Percentiles rank a stretch among this genome's conserved stretches.
Evolutionary conservation across 345 rosid genomes (phyloP).

Genomic region (Chamaenerion angustifolium): DNA sequence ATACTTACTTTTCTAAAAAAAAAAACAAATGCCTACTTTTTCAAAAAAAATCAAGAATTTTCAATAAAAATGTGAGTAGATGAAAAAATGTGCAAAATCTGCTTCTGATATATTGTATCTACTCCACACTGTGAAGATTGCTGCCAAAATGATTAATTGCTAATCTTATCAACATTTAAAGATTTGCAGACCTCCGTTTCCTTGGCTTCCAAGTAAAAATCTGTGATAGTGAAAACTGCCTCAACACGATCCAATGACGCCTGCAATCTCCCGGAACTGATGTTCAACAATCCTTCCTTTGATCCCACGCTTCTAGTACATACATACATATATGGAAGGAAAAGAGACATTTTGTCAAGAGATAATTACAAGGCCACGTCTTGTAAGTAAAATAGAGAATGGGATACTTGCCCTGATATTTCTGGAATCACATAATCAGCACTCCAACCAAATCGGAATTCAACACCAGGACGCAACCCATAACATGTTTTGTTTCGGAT

Average conservation of each 20-base stretch:
- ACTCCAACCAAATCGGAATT: conserved; percentile 81
- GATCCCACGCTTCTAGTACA: conserved; percentile 55
- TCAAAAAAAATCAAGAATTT: too few relatives aligned
- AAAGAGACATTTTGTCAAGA: background rate
- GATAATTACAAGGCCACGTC: background rate
- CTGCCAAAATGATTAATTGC: too few relatives aligned
- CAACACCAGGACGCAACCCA: conserved; percentile 67
- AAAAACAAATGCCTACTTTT: too few relatives aligned
- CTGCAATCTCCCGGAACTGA: conserved; percentile 63
- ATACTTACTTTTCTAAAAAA: too few relatives aligned
- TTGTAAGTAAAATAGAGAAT: conserved; percentile 1
- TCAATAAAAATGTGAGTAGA: too few relatives aligned
- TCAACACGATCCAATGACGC: conserved; percentile 87
- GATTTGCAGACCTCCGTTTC: too few relatives aligned
- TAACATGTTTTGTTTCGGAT: conserved; percentile 67
- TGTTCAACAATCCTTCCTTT: conserved; percentile 64
- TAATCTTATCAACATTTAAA: too few relatives aligned
- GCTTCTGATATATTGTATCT: too few relatives aligned
- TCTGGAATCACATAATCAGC: conserved; percentile 89
- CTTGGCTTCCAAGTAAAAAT: background rate
- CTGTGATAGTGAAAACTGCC: conserved; percentile 44
- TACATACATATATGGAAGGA: background rate
- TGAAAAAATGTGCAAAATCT: too few relatives aligned
- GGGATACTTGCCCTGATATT: conserved; percentile 50
- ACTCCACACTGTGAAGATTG: too few relatives aligned